phyloP scores from a whole-genome alignment of 2,329 filamentous ascomycete genomes.

The Leptographium lundbergii region DNA sequence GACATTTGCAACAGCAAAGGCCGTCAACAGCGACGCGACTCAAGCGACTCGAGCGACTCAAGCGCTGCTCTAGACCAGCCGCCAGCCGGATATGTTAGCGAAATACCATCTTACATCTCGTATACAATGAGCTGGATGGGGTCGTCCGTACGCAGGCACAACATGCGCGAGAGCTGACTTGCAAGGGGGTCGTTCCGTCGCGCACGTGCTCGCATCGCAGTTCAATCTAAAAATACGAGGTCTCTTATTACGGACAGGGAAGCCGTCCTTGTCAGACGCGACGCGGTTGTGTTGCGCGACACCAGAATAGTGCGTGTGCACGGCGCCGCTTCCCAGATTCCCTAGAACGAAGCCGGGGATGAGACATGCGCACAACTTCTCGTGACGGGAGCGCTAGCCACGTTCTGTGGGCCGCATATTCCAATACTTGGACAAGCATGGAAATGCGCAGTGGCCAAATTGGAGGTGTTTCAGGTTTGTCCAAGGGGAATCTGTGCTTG shows the following conservation, averaged over 20 bases:
- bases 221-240: background rate
- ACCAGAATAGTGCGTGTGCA: background rate
- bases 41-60: no score
- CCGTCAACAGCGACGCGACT: no score
- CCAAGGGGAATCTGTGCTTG: background rate
- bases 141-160: no score
- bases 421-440: background rate
- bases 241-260: background rate
- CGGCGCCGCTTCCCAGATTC: background rate
- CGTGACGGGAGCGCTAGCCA: conserved; percentile 1
- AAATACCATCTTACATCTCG: no score
- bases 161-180: background rate
- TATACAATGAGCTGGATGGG: no score
- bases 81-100: no score
- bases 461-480: background rate
- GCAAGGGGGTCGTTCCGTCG: background rate
- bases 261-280: background rate
- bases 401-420: background rate
- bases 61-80: no score
- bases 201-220: background rate
- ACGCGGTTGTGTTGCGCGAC: background rate
- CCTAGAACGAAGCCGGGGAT: background rate
- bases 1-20: no score
- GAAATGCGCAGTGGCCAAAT: background rate
- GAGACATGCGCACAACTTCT: background rate